A percentile compares a stretch with the other conserved stretches of the same genome.
phyloP scores from a whole-genome alignment of 805 yeast species.

The Groenewaldozyma salmanticensis region DNA sequence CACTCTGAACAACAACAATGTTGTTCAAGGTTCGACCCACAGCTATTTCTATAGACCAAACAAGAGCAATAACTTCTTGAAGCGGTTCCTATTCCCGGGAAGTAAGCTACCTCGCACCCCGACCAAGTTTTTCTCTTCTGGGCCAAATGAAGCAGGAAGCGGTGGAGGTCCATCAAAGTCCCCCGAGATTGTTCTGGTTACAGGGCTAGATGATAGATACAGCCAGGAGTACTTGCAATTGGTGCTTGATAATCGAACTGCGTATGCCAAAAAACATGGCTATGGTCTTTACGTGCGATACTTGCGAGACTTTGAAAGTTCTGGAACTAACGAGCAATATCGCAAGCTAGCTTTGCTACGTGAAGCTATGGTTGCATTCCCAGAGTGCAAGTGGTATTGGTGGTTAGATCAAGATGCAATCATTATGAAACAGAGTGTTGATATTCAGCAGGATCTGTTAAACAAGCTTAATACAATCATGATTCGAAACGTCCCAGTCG shows the following conservation, averaged over 20 bases:
- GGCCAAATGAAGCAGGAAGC: too few species aligned
- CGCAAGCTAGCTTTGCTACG: conserved; percentile 55
- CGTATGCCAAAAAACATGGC: conserved; percentile 71
- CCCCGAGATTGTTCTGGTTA: conserved; percentile 51
- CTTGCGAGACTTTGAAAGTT: conserved; percentile 57
- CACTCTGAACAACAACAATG: conserved; percentile 16
- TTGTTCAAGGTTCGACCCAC: conserved; percentile 16
- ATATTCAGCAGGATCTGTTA: conserved; percentile 51
- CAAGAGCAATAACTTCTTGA: not conserved
- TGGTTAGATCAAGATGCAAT: conserved; percentile 67
- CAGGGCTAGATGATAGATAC: conserved; percentile 66
- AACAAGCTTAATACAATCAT: conserved; percentile 52
- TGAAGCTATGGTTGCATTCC: conserved; percentile 89
- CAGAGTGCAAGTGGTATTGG: conserved; percentile 83
- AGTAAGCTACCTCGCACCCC: not conserved
- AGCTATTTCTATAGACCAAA: conserved; percentile 1
- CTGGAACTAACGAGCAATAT: conserved; percentile 39
- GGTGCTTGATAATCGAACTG: conserved; percentile 77
- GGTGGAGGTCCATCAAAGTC: conserved; percentile 4
- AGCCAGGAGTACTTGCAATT: conserved; percentile 59
- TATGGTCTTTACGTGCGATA: conserved; percentile 82
- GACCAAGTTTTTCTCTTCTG: not conserved
- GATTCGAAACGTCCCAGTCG: conserved; percentile 61
- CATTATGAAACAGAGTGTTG: conserved; percentile 59
- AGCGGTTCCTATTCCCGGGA: not conserved